Conservation (phyloP, 75 land plant genomes). For the Gnetum montanum region DNA sequence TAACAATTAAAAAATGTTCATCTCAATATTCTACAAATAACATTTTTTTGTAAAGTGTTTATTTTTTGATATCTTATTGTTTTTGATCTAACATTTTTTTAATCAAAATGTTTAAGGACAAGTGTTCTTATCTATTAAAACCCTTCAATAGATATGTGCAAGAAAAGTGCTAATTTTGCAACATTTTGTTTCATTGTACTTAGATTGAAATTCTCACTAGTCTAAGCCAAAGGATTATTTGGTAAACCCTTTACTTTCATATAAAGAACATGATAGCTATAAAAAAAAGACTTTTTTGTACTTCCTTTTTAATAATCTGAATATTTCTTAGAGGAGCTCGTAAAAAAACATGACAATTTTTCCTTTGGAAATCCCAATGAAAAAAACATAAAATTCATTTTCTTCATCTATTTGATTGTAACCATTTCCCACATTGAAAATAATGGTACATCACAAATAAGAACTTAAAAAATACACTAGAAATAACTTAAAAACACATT, state of each 20-base stretch:
- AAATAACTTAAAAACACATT: constrained; percentile 16
- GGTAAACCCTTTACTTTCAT: background rate
- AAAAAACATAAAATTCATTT: background rate
- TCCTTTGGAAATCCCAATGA: background rate
- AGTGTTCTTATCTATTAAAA: background rate
- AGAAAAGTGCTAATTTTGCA: background rate
- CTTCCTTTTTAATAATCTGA: background rate
- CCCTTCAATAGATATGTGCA: background rate
- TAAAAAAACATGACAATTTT: background rate
- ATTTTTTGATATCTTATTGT: background rate
- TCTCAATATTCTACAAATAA: background rate
- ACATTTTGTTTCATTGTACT: background rate
- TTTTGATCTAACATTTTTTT: background rate
- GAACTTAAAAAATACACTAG: background rate
- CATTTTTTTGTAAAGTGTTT: background rate
- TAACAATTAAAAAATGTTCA: background rate
- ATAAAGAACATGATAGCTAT: background rate
- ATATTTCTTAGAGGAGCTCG: background rate
- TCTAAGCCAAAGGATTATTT: background rate
- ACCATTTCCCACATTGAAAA: background rate
- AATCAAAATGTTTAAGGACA: background rate
- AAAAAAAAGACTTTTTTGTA: background rate
- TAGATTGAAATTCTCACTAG: background rate
- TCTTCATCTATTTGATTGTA: background rate
- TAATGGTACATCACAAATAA: background rate